Conservation (phyloP, 495 filamentous ascomycete species). For the Trichoderma asperelloides region DNA sequence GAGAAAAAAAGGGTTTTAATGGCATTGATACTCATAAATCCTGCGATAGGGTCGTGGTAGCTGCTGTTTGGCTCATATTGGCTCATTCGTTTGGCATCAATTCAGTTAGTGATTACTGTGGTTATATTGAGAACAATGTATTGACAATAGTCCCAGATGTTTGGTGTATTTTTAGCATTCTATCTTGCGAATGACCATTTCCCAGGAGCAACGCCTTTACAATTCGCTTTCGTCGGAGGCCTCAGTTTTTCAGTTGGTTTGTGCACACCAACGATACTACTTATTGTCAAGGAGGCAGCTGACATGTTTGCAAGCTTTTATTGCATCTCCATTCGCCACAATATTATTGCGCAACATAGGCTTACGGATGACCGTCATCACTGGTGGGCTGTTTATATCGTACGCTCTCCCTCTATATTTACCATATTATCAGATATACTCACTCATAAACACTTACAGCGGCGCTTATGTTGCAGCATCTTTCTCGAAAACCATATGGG, state of each 20-base stretch:
- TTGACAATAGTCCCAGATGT: conserved; percentile 22
- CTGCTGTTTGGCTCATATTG: conserved; percentile 38
- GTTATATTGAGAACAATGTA: too few relatives aligned
- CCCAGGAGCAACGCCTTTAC: conserved; percentile 45
- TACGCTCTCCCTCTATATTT: background rate
- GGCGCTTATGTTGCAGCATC: conserved; percentile 47
- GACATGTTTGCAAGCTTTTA: conserved; percentile 30
- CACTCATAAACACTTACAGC: background rate
- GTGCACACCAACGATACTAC: background rate
- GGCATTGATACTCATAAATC: background rate
- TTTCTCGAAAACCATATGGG: conserved; percentile 54
- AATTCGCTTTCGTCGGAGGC: conserved; percentile 61
- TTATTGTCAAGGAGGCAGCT: background rate
- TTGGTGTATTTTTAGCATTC: conserved; percentile 45
- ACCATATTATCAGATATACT: background rate
- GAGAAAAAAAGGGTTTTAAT: too few relatives aligned
- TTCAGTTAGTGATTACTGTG: conserved; percentile 20
- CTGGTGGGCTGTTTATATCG: conserved; percentile 47
- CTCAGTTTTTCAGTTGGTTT: conserved; percentile 38
- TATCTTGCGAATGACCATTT: conserved; percentile 49
- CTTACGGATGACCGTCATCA: conserved; percentile 40
- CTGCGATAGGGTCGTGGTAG: conserved; percentile 48
- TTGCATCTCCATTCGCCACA: conserved; percentile 52
- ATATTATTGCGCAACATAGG: conserved; percentile 37
- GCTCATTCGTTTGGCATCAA: conserved; percentile 52